Percentiles rank a stretch among this genome's conserved stretches.
phyloP scores from a whole-genome alignment of 2,329 filamentous ascomycete genomes.

The Plenodomus lindquistii region DNA sequence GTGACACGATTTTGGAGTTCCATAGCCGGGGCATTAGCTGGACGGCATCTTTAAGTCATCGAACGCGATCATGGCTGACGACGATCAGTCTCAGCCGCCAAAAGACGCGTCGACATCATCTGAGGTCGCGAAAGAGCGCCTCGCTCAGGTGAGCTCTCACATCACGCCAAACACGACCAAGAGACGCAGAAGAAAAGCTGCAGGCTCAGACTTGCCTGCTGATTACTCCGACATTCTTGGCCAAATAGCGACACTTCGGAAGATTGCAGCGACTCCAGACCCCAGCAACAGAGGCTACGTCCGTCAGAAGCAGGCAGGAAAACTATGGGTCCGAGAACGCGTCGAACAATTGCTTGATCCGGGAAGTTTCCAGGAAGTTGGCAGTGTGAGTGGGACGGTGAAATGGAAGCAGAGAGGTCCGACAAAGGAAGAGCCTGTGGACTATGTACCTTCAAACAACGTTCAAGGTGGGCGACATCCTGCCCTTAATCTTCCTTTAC shows the following conservation, averaged over 20 bases:
- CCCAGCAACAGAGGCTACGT: slow-evolving; percentile 60
- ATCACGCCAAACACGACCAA: slow-evolving; percentile 44
- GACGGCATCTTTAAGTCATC: not conserved
- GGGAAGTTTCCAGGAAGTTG: slow-evolving; percentile 62
- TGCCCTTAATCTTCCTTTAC: not conserved
- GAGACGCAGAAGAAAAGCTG: slow-evolving; percentile 40
- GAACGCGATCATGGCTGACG: slow-evolving; percentile 25
- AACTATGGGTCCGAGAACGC: slow-evolving; percentile 67
- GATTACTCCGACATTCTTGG: slow-evolving; percentile 65
- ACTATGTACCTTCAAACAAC: slow-evolving; percentile 65
- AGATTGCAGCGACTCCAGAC: slow-evolving; percentile 60
- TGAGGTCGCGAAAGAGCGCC: slow-evolving; percentile 46
- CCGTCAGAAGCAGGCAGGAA: slow-evolving; percentile 66
- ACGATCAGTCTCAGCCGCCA: slow-evolving; percentile 14
- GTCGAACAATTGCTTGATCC: slow-evolving; percentile 62
- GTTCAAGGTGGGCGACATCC: slow-evolving; percentile 52
- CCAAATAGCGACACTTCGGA: slow-evolving; percentile 58
- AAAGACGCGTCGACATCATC: slow-evolving; percentile 26
- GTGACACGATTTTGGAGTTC: slow-evolving; percentile 19
- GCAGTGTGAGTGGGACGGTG: slow-evolving; percentile 63
- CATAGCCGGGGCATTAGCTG: slow-evolving; percentile 11
- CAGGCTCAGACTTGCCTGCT: slow-evolving; percentile 54
- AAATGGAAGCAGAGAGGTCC: slow-evolving; percentile 57
- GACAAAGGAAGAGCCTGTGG: slow-evolving; percentile 52
- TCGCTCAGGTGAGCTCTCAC: slow-evolving; percentile 55